A percentile compares a stretch with the other conserved stretches of the same genome.
These are phyloP conservation scores for Elymus sibiricus DNA, from an alignment of 176 grass and related monocot species.

Conservation along the genomic window DNA sequence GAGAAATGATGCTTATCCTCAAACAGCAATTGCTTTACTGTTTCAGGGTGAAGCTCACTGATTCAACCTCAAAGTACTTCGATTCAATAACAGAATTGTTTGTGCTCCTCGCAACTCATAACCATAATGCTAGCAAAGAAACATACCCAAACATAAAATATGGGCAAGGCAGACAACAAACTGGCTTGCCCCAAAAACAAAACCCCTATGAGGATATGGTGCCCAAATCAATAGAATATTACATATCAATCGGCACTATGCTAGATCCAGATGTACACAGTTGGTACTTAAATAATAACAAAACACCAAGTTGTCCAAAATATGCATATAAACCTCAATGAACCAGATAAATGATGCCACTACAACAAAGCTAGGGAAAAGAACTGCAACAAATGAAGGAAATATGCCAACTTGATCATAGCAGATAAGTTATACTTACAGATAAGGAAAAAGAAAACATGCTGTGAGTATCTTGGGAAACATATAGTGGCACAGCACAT, in stretches of 20 bases:
- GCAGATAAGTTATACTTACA: background rate
- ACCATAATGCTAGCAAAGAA: background rate
- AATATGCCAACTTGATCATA: slow-evolving; percentile 4
- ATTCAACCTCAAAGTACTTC: background rate
- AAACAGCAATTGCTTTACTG: background rate
- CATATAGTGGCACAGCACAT: background rate
- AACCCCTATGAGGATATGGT: background rate
- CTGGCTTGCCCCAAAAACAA: background rate
- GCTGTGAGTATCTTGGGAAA: background rate
- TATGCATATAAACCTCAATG: background rate
- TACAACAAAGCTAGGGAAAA: slow-evolving; percentile 3
- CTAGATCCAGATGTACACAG: background rate
- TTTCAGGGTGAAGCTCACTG: slow-evolving; percentile 5
- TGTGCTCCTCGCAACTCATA: slow-evolving; percentile 10
- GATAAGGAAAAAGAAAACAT: background rate
- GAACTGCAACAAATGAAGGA: background rate
- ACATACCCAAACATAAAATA: slow-evolving; percentile 15
- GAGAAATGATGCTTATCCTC: slow-evolving; percentile 4
- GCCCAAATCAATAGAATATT: slow-evolving; percentile 6
- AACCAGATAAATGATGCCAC: background rate
- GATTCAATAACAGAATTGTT: background rate
- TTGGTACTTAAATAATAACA: slow-evolving; percentile 3
- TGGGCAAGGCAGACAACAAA: background rate
- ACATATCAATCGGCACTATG: background rate
- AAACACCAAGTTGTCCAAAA: background rate